Evolutionary conservation across 2,329 filamentous ascomycete species (phyloP).

Genomic region (Penicillium janthinellum): DNA sequence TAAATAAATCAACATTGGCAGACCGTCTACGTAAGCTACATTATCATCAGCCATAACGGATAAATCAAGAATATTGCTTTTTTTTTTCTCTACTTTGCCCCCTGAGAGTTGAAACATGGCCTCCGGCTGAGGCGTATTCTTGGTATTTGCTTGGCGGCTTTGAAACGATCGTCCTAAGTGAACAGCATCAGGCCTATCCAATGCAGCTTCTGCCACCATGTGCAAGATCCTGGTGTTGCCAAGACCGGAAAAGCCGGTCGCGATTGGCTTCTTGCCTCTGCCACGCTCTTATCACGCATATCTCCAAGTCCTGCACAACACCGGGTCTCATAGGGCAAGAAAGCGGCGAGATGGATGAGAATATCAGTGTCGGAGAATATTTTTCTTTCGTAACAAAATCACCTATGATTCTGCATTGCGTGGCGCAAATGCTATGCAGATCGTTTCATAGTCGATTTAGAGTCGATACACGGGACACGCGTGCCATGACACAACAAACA

Average conservation of each 20-base stretch:
- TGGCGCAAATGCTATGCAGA: constrained; percentile 18
- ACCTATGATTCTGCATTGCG: constrained; percentile 3
- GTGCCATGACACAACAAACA: constrained; percentile 11
- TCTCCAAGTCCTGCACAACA: constrained; percentile 4
- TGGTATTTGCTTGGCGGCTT: constrained; percentile 21
- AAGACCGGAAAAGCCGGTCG: constrained; percentile 5
- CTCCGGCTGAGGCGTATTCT: constrained; percentile 10
- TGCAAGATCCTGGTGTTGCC: constrained; percentile 2
- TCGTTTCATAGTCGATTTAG: constrained; percentile 14
- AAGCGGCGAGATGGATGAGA: not conserved
- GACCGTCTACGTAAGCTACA: constrained; percentile 13
- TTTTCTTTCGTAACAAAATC: not conserved
- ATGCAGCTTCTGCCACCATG: not conserved
- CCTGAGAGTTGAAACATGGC: constrained; percentile 4
- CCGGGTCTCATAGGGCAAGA: constrained; percentile 1
- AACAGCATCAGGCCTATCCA: constrained; percentile 1
- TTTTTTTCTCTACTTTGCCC: constrained; percentile 1
- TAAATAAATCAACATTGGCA: constrained; percentile 1
- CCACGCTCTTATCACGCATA: constrained; percentile 16
- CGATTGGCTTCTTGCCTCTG: constrained; percentile 9
- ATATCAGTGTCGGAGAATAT: not conserved
- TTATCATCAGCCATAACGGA: not conserved
- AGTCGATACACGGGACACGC: constrained; percentile 17
- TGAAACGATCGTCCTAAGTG: not conserved
- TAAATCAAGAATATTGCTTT: not conserved